phyloP scores from a whole-genome alignment of 805 yeast species.

The Ogataea siamensis region DNA sequence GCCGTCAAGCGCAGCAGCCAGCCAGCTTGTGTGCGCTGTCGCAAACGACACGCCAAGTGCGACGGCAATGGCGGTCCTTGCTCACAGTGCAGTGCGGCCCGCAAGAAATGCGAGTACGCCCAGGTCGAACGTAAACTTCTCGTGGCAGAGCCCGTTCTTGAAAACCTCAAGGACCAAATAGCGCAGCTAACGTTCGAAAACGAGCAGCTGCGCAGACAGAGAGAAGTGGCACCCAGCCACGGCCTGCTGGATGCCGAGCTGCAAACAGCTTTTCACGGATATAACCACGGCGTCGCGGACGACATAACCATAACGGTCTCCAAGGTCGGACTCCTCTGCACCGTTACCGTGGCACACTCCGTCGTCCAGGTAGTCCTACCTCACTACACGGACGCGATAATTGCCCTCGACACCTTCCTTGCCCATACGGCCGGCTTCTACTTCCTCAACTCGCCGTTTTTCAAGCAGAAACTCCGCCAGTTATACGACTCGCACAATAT shows the following conservation, averaged over 20 bases:
- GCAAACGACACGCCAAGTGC: slow-evolving; percentile 66
- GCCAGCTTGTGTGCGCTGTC: slow-evolving; percentile 53
- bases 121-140: slow-evolving; percentile 65
- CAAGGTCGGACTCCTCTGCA: slow-evolving; percentile 1
- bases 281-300: not conserved
- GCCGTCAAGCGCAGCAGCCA: slow-evolving; percentile 9
- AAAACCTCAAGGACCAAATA: slow-evolving; percentile 59
- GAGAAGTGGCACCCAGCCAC: too few species aligned
- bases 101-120: slow-evolving; percentile 59
- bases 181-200: slow-evolving; percentile 59
- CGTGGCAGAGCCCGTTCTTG: slow-evolving; percentile 60
- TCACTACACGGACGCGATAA: slow-evolving; percentile 62
- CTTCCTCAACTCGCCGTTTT: slow-evolving; percentile 71
- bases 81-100: slow-evolving; percentile 53
- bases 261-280: not conserved
- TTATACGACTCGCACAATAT: slow-evolving; percentile 42
- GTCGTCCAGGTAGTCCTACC: slow-evolving; percentile 61
- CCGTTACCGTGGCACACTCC: not conserved
- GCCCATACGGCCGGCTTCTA: slow-evolving; percentile 73
- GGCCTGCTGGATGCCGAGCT: slow-evolving; percentile 6
- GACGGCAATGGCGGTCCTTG: slow-evolving; percentile 67
- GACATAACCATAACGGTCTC: not conserved
- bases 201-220: slow-evolving; percentile 37
- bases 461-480: slow-evolving; percentile 55
- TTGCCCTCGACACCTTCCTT: slow-evolving; percentile 63